Conservation (phyloP, 129 eudicot genomes). For the Pulicaria dysenterica region DNA sequence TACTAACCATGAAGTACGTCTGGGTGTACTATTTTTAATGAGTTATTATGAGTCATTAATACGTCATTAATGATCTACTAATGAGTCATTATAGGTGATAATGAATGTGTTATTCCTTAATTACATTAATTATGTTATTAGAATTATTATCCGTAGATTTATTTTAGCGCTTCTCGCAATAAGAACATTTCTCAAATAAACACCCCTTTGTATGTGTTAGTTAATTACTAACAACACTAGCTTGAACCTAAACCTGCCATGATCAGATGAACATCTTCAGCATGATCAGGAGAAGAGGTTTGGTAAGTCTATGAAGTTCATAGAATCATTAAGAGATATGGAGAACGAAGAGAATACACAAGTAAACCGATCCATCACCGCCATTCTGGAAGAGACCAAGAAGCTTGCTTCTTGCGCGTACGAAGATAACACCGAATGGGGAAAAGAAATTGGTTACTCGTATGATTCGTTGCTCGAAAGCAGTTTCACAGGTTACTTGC, state of each 20-base stretch:
- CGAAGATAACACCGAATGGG: slow-evolving; percentile 77
- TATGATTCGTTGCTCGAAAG: slow-evolving; percentile 72
- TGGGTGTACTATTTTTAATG: too few relatives aligned
- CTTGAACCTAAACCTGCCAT: not conserved
- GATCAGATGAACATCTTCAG: slow-evolving; percentile 43
- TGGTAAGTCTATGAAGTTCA: slow-evolving; percentile 60
- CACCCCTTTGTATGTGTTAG: too few relatives aligned
- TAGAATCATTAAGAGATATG: slow-evolving; percentile 40
- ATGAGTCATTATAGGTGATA: too few relatives aligned
- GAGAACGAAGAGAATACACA: not conserved
- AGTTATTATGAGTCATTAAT: too few relatives aligned
- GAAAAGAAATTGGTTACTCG: slow-evolving; percentile 77
- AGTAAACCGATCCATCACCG: slow-evolving; percentile 6
- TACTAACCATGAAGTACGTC: too few relatives aligned
- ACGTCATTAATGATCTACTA: too few relatives aligned
- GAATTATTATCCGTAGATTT: too few relatives aligned
- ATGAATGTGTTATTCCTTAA: too few relatives aligned
- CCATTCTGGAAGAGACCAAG: slow-evolving; percentile 51
- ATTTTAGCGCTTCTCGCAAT: too few relatives aligned
- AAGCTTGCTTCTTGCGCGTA: slow-evolving; percentile 62
- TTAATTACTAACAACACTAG: too few relatives aligned
- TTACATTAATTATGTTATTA: too few relatives aligned
- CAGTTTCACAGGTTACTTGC: slow-evolving; percentile 66
- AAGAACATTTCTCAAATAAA: too few relatives aligned
- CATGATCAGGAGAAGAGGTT: slow-evolving; percentile 45